Conservation (phyloP, 768 basidiomycete genomes). For the Sporobolomyces pararoseus region DNA sequence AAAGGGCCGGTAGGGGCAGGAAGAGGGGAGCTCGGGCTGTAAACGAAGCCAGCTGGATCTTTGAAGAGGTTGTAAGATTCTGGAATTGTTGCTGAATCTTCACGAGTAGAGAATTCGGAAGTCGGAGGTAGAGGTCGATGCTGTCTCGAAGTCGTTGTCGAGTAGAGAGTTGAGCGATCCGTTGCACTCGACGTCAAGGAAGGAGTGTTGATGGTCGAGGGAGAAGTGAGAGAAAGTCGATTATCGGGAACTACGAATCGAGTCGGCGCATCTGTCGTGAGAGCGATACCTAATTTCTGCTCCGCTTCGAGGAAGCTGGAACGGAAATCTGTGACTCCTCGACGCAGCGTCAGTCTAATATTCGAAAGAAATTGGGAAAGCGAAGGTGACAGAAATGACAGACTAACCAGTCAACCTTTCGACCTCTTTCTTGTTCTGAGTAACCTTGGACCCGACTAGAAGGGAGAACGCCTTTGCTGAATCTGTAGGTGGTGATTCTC, state of each 20-base stretch:
- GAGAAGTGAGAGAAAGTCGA: slow-evolving; percentile 24
- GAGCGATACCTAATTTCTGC: slow-evolving; percentile 13
- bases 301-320: not conserved
- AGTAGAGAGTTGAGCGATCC: slow-evolving; percentile 8
- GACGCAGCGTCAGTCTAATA: too few relatives aligned
- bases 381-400: too few relatives aligned
- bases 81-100: not conserved
- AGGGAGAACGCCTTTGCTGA: not conserved
- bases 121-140: not conserved
- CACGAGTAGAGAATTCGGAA: not conserved
- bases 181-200: not conserved
- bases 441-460: not conserved
- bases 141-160: not conserved
- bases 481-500: not conserved
- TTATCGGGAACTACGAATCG: slow-evolving; percentile 23
- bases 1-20: not conserved
- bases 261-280: slow-evolving; percentile 20
- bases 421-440: slow-evolving; percentile 5
- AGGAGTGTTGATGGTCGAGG: not conserved
- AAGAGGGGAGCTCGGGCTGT: not conserved
- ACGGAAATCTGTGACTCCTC: not conserved
- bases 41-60: too few relatives aligned
- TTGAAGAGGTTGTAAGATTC: not conserved
- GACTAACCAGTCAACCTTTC: slow-evolving; percentile 6
- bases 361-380: too few relatives aligned